Evolutionary conservation across 495 filamentous ascomycete genomes (phyloP), one percentile per base, ranked within the genome.

Genomic region (Cryomyces antarcticus): DNA sequence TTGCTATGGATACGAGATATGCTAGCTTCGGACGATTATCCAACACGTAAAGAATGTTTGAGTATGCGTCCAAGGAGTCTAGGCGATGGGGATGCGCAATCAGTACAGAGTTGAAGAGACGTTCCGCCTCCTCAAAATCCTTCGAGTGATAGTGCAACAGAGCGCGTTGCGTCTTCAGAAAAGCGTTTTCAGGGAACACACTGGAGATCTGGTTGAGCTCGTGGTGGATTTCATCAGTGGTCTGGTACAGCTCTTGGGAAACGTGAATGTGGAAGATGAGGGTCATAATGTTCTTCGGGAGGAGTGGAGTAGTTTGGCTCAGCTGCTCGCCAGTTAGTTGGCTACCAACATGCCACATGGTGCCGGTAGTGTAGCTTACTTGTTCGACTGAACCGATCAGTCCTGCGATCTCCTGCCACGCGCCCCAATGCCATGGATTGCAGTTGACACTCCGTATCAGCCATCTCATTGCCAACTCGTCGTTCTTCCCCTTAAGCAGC

Each of bases 1-100:
- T 83, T 41, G 88, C 89, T 10, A 93, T 63, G 49, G 94, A 85
- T 5, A 89, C 92, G 13, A 99, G 62, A 50, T 89, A 94, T 1
- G 87, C 86, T 17, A 99, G 68, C 52, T 92, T 88, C 0, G 92
- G 83, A 7, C 86, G 72, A 31, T 73, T 64, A 44, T 76, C 75
- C 71, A 96, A 80, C 28, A 99, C 89, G 53, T 92, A 96, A 30
- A 99, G 71, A 41, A 96, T 89, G 52, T 99, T 96, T 7, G 84
- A 93, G 59, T 93, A 99, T 52, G 92, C 79, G 50, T 96, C 92
- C 5, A 96, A 67, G 11, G 76, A 75, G 52, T 99, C 92, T 41
- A 96, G 69, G 7, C 92, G 76, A 52, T 93, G 80, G 0, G 92
- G 92, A 44, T 92, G 80, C 24, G 74, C 61, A 9, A 75, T 71